Base-by-base conservation (phyloP, 2,329 filamentous ascomycete genomes). In the Amauroascus niger region DNA sequence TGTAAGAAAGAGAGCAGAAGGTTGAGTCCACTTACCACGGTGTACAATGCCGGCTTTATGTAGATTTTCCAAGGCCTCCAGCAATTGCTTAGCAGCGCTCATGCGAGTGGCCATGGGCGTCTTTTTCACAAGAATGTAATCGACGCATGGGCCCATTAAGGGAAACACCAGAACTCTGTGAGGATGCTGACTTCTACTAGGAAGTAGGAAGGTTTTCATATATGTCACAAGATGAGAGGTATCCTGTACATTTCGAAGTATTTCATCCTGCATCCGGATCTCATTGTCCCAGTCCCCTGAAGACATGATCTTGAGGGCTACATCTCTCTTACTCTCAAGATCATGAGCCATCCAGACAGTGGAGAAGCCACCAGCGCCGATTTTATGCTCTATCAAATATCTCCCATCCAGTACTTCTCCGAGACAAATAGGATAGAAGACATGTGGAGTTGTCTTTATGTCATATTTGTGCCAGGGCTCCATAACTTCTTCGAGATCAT, bases 21-120 rank as follows among this genome's bases (percentile, higher is more conserved):
- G 26, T 9, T 9, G 9, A 9, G 26, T 9, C 26, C 9, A 30
- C 26, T 5, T 14, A 35, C 61, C 61, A 24, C 59, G 60, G 56
- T 66, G 59, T 32, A 64, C 53, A 52, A 64, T 63, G 52, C 62
- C 60, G 16, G 63, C 62, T 49, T 61, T 37, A 49, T 65, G 61
- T 57, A 65, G 52, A 43, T 40, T 61, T 49, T 60, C 60, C 46
- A 64, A 47, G 2, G 59, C 58, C 55, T 59, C 52, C 33, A 66
- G 50, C 53, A 65, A 59, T 58, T 66, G 60, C 35, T 44, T 58
- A 52, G 63, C 63, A 44, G 63, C 61, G 35, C 58, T 64, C 62
- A 66, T 66, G 39, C 59, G 60, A 59, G 56, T 59, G 2, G 56
- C 55, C 40, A 63, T 60, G 22, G 37, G 5, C 9, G 2, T 40